A percentile compares a stretch with the other conserved stretches of the same genome.
These are phyloP conservation scores for Lasiodiplodia hormozganensis DNA, from an alignment of 2,329 filamentous ascomycete genomes.

Conservation along the genomic window DNA sequence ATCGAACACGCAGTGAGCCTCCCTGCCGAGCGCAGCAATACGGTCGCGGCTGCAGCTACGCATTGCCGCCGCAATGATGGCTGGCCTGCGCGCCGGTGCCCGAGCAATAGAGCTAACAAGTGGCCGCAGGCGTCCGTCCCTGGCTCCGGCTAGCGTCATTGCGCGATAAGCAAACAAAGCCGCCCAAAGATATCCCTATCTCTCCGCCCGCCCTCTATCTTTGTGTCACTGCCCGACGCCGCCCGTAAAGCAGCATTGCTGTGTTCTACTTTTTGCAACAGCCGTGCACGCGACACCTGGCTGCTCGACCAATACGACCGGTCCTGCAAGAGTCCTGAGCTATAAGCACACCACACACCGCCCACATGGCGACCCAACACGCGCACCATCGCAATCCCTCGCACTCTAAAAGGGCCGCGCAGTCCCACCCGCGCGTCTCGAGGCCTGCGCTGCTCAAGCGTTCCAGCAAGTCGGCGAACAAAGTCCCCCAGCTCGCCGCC, in stretches of 20 bases:
- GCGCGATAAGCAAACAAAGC: slow-evolving; percentile 29
- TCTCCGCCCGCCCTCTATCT: slow-evolving; percentile 10
- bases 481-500: slow-evolving; percentile 32
- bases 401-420: slow-evolving; percentile 43
- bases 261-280: slow-evolving; percentile 3
- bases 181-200: slow-evolving; percentile 26
- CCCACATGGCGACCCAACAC: slow-evolving; percentile 42
- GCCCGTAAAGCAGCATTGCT: slow-evolving; percentile 3
- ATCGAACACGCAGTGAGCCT: background rate
- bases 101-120: slow-evolving; percentile 11
- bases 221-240: slow-evolving; percentile 9
- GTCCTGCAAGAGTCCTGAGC: slow-evolving; percentile 27
- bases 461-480: slow-evolving; percentile 31
- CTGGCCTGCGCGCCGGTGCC: slow-evolving; percentile 8
- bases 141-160: slow-evolving; percentile 23
- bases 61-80: background rate
- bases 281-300: slow-evolving; percentile 23
- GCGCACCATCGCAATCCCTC: slow-evolving; percentile 31
- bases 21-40: background rate
- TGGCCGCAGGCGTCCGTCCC: slow-evolving; percentile 21
- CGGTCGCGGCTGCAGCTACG: background rate
- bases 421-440: slow-evolving; percentile 43
- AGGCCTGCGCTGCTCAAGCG: slow-evolving; percentile 45
- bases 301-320: slow-evolving; percentile 24
- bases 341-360: slow-evolving; percentile 31